These are phyloP conservation scores for Westerdykella sp. DNA, from an alignment of 2,329 filamentous ascomycete genomes.

Conservation along the genomic window DNA sequence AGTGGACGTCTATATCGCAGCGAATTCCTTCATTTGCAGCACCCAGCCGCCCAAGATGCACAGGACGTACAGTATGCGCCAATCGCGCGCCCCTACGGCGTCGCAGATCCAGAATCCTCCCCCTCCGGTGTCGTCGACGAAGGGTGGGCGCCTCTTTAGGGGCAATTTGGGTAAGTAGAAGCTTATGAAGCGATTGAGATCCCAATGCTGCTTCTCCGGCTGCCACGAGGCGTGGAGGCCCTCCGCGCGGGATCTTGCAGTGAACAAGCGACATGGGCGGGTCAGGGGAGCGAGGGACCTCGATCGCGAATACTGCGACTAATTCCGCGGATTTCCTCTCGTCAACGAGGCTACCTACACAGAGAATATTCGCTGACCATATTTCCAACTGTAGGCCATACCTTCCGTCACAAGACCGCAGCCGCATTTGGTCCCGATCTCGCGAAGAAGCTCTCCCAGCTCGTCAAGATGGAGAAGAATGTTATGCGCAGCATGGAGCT, in stretches of 20 bases:
- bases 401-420: constrained; percentile 65
- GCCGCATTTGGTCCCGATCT: constrained; percentile 80
- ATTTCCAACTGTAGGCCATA: constrained; percentile 51
- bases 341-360: too few relatives aligned
- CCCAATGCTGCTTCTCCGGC: not conserved
- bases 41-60: constrained; percentile 59
- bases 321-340: too few relatives aligned
- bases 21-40: constrained; percentile 1
- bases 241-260: not conserved
- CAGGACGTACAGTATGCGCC: constrained; percentile 93
- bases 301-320: too few relatives aligned
- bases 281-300: too few relatives aligned
- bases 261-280: not conserved
- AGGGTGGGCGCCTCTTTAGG: constrained; percentile 81
- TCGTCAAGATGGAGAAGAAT: constrained; percentile 99
- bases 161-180: constrained; percentile 68
- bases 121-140: constrained; percentile 84
- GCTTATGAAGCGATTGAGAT: not conserved
- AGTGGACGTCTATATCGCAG: not conserved
- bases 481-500: constrained; percentile 98
- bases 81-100: constrained; percentile 90
- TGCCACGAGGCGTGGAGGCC: not conserved
- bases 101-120: constrained; percentile 88
- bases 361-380: constrained; percentile 3
- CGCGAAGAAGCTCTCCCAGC: constrained; percentile 92